A percentile compares a stretch with the other conserved stretches of the same genome.
Evolutionary conservation across 1,284 basidiomycete genomes (phyloP).

Genomic region (Sanghuangporus weigelae): DNA sequence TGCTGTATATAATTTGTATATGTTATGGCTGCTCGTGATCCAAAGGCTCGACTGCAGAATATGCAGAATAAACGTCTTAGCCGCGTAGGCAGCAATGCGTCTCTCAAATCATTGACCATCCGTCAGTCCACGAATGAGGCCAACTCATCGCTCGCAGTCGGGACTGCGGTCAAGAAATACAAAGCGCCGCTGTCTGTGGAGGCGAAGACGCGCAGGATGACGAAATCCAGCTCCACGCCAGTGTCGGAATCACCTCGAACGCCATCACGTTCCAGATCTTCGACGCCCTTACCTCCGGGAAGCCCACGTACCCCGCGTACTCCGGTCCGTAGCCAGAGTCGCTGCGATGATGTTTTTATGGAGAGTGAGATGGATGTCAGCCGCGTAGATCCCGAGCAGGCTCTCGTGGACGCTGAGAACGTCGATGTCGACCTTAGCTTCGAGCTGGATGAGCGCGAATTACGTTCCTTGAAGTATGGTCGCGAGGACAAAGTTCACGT

Average conservation of each 20-base stretch:
- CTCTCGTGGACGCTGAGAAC: slow-evolving; percentile 64
- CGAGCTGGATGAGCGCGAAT: slow-evolving; percentile 54
- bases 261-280: slow-evolving; percentile 18
- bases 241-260: slow-evolving; percentile 16
- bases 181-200: slow-evolving; percentile 47
- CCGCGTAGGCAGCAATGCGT: background rate
- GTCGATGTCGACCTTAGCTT: slow-evolving; percentile 65
- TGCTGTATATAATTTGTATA: background rate
- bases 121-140: background rate
- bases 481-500: slow-evolving; percentile 85
- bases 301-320: slow-evolving; percentile 16
- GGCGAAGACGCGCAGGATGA: slow-evolving; percentile 39
- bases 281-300: slow-evolving; percentile 44
- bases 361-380: slow-evolving; percentile 71
- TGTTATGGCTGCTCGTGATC: background rate
- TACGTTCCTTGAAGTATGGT: slow-evolving; percentile 44
- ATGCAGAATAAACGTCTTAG: background rate
- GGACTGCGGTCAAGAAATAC: slow-evolving; percentile 14
- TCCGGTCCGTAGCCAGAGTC: slow-evolving; percentile 22
- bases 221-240: slow-evolving; percentile 27
- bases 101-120: background rate
- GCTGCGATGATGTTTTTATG: slow-evolving; percentile 42
- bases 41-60: background rate
- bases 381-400: slow-evolving; percentile 69
- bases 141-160: background rate